Percentiles rank a stretch among this genome's conserved stretches.
phyloP scores from a whole-genome alignment of 108 stramenopile species.

The Nitzschia putrida region DNA sequence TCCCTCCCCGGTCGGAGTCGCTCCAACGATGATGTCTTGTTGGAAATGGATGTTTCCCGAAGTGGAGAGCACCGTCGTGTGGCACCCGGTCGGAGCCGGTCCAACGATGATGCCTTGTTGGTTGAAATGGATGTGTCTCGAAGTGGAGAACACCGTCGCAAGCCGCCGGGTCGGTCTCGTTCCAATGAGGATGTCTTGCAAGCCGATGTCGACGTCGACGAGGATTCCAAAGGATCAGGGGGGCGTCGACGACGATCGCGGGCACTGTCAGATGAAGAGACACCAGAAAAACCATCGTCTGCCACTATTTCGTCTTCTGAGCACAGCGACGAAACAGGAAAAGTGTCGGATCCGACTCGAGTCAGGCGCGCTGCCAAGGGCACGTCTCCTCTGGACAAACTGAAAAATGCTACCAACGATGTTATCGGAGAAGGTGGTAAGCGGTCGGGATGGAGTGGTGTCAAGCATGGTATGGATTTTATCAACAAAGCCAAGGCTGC shows the following conservation, averaged over 20 bases:
- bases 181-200: not conserved
- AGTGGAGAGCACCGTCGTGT: not conserved
- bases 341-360: no score
- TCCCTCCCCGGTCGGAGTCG: not conserved
- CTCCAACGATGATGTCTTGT: not conserved
- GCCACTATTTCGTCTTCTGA: no score
- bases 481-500: constrained; percentile 11
- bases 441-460: not conserved
- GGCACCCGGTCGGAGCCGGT: not conserved
- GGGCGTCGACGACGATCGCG: no score
- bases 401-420: not conserved
- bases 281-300: no score
- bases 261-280: no score
- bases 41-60: not conserved
- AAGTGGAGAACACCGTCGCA: not conserved
- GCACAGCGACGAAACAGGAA: no score
- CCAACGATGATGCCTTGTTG: not conserved
- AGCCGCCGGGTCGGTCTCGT: not conserved
- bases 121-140: not conserved
- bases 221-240: no score
- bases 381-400: not conserved
- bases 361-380: no score
- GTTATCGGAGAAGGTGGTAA: not conserved
- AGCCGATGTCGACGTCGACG: no score
- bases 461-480: constrained; percentile 6